Base-by-base conservation (phyloP, 331 rosid species). In the Malus hybrid region DNA sequence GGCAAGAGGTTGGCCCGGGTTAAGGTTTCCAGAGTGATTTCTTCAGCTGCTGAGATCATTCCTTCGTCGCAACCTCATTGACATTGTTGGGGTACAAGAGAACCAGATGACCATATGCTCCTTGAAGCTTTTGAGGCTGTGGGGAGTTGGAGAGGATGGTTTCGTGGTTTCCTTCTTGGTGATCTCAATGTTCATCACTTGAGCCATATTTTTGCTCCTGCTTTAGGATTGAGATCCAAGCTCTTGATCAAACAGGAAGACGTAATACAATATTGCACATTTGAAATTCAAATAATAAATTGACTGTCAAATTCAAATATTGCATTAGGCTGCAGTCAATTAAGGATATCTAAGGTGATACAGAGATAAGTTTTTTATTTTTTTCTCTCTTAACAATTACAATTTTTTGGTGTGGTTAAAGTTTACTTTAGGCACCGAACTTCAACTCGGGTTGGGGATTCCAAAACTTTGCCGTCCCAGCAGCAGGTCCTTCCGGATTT, bases 401-500 rank as follows among this genome's bases (percentile, higher is more conserved):
- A 36, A 36, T 36, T 36, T 36, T 36, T 36, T 36, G 42, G 10
- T 36, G 10, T 36, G 10, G 3, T 7, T 36, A 36, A 36, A 36
- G 10, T 36, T 36, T 36, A 36, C 10, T 7, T 36, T 36, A 36
- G 42, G 44, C 44, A 39, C 44, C 44, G 12, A 39, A 39, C 44
- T 39, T 39, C 44, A 9, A 39, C 44, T 39, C 12, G 44, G 44
- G 44, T 39, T 39, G 46, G 46, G 46, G 46, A 39, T 39, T 39
- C 46, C 46, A 39, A 39, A 39, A 39, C 12, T 39, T 39, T 28
- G 75, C 65, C 88, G 86, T 93, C 69, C 88, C 88, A 75, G 85
- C 80, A 29, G 89, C 78, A 83, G 90, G 93, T 81, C 86, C 95
- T 84, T 90, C 94, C 32, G 96, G 89, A 82, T 83, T 82, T 84